Base-by-base conservation (phyloP, 192 early-diverging fungal species). In the Chytriomyces confervae region DNA sequence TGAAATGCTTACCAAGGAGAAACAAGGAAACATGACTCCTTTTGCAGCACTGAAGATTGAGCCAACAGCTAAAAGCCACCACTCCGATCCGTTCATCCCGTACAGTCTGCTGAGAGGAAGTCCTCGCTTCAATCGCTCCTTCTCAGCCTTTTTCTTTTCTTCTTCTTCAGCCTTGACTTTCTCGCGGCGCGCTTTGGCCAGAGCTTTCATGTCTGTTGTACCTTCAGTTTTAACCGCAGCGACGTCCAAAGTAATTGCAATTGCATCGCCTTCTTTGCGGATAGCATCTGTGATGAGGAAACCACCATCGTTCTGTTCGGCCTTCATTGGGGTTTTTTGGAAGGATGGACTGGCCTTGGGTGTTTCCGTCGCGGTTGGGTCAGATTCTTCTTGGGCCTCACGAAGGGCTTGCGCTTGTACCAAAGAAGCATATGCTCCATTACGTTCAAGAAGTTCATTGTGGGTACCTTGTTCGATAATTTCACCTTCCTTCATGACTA, bases 391-490 rank as follows among this genome's bases (percentile, higher is more conserved):
- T 49, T 66, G 20, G 79, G 85, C 51, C 27, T 76, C 50, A 61
- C 72, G 72, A 6, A 94, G 81, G 48, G 89, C 82, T 84, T 95
- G 93, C 47, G 88, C 86, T 62, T 89, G 79, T 5, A 95, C 93
- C 13, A 95, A 86, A n/a, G 84, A 82, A 45, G 80, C 75, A 83
- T 95, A 95, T 43, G 90, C 85, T 60, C 89, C 88, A 44, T 82
- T 63, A 13, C 57, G 77, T 16, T 83, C 85, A n/a, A 83, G 62
- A 50, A 99, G 86, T 79, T 94, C 86, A 44, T 92, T 89, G 82
- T 99, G 97, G 23, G 85, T 91, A 20, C 97, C 97, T 47, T 82
- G 79, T 84, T 97, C 95, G 50, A 86, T 70, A 61, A 87, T 86
- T 11, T 77, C 61, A 23, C 86, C 84, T 36, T 62, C 89, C 67